Evolutionary conservation across 1,284 basidiomycete genomes (phyloP), one percentile per base, ranked within the genome.

Genomic region (Schizopora paradoxa): DNA sequence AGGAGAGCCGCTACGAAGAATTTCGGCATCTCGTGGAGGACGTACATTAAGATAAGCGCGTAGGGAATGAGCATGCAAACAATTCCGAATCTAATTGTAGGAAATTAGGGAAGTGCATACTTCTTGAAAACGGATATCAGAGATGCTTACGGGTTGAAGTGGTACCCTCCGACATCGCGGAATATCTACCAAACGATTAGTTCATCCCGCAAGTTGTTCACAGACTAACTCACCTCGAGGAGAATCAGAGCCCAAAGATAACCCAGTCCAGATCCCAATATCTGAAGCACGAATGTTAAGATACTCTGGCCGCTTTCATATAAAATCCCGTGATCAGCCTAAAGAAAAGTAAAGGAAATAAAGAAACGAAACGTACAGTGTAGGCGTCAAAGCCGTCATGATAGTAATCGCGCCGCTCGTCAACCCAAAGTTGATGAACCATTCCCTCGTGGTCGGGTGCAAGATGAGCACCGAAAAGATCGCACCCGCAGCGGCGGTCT

Each of bases 281-380:
- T 58, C 46, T 67, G 65, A 19, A 65, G 44, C 18, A 66, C 43
- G 51, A 66, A 65, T 13, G 59, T 59, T 19, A 61, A 22, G 29
- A 59, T 48, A 22, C 58, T 58, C 51, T 66, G 64, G 4, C 61
- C 61, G 43, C 47, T 48, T 14, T 31, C 10, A 18, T n/a, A 18
- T n/a, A 5, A 32, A n/a, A n/a, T n/a, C n/a, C n/a, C n/a, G n/a
- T n/a, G n/a, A n/a, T n/a, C n/a, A n/a, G 29, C 16, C 22, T 38
- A 22, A 2, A 22, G 34, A 40, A 23, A 22, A 2, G n/a, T 26
- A 14, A n/a, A 13, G 28, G 21, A 10, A 25, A 26, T 21, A 13
- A 6, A 11, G 38, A 41, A 29, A 53, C 57, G 58, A 4, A 63
- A 48, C 7, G 16, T 38, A 44, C 47, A 48, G 19, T 11, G 62